A percentile compares a stretch with the other conserved stretches of the same genome.
Evolutionary conservation across 1,139 yeast genomes (phyloP).

Genomic region (Groenewaldozyma sp.): DNA sequence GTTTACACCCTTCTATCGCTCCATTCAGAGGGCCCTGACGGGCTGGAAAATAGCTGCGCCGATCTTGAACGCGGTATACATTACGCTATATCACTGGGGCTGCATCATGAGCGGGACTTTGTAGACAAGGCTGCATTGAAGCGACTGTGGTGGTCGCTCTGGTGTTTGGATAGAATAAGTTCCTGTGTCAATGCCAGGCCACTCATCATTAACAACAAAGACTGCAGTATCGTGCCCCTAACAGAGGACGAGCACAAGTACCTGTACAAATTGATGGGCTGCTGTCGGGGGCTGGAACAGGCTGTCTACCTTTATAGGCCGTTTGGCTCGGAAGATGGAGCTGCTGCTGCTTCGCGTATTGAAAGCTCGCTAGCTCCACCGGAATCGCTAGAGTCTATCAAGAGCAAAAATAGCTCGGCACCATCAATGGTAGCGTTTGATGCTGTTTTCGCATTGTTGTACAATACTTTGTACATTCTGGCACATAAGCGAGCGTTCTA

Average conservation of each 20-base stretch:
- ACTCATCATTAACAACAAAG: constrained; percentile 31
- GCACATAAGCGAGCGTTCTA: constrained; percentile 25
- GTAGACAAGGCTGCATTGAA: constrained; percentile 26
- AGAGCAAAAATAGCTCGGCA: not conserved
- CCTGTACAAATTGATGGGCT: constrained; percentile 26
- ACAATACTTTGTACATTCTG: constrained; percentile 25
- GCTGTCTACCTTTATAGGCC: constrained; percentile 33
- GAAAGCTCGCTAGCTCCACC: constrained; percentile 19
- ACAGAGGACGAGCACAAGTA: constrained; percentile 19
- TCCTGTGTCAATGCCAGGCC: constrained; percentile 35
- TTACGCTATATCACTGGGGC: constrained; percentile 32
- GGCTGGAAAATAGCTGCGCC: constrained; percentile 34
- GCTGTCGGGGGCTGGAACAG: constrained; percentile 29
- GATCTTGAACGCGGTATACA: constrained; percentile 34
- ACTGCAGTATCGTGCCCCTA: constrained; percentile 31
- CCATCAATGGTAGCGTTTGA: constrained; percentile 12
- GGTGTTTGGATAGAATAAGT: constrained; percentile 34
- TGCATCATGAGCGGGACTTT: constrained; percentile 32
- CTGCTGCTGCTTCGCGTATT: constrained; percentile 17
- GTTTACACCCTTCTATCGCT: constrained; percentile 26
- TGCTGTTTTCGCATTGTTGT: constrained; percentile 25
- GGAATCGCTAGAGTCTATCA: constrained; percentile 15
- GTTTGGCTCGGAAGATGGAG: constrained; percentile 6
- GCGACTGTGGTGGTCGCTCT: constrained; percentile 36
- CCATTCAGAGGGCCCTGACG: constrained; percentile 32